Evolutionary conservation across 345 rosid genomes (phyloP).

Genomic region (Acer yangbiense): DNA sequence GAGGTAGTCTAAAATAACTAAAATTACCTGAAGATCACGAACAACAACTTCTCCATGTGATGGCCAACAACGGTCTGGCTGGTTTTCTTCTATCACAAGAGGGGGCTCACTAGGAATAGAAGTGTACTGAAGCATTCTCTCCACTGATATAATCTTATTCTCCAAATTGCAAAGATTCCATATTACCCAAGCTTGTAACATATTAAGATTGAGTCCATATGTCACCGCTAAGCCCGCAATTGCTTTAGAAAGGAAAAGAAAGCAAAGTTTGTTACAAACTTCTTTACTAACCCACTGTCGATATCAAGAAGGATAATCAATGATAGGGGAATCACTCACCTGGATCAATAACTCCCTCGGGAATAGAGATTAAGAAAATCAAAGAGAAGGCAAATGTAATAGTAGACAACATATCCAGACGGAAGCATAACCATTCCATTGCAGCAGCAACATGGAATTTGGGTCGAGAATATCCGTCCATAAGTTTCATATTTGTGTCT

Average conservation of each 20-base stretch:
- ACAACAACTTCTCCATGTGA: conserved; percentile 53
- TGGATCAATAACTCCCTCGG: conserved; percentile 55
- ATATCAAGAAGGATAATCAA: conserved; percentile 1
- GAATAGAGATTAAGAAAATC: conserved; percentile 58
- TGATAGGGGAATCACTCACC: conserved; percentile 37
- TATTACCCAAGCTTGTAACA: conserved; percentile 44
- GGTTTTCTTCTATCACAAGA: conserved; percentile 51
- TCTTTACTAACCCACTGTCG: not conserved
- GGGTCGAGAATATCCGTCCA: conserved; percentile 57
- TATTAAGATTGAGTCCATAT: conserved; percentile 54
- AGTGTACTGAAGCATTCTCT: conserved; percentile 63
- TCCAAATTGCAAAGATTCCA: conserved; percentile 51
- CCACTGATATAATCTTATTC: conserved; percentile 59
- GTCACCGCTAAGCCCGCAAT: conserved; percentile 60
- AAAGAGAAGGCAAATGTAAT: conserved; percentile 59
- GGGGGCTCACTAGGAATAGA: conserved; percentile 62
- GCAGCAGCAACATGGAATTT: conserved; percentile 50
- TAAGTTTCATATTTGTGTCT: conserved; percentile 50
- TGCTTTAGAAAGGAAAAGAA: conserved; percentile 28
- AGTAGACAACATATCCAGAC: conserved; percentile 61
- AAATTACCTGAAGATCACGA: conserved; percentile 47
- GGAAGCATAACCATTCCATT: conserved; percentile 77
- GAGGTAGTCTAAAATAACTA: not conserved
- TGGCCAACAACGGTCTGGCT: conserved; percentile 62
- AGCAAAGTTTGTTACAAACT: not conserved